Base-by-base conservation (phyloP, 1,139 yeast species). In the Debaryomycetaceae sp. region DNA sequence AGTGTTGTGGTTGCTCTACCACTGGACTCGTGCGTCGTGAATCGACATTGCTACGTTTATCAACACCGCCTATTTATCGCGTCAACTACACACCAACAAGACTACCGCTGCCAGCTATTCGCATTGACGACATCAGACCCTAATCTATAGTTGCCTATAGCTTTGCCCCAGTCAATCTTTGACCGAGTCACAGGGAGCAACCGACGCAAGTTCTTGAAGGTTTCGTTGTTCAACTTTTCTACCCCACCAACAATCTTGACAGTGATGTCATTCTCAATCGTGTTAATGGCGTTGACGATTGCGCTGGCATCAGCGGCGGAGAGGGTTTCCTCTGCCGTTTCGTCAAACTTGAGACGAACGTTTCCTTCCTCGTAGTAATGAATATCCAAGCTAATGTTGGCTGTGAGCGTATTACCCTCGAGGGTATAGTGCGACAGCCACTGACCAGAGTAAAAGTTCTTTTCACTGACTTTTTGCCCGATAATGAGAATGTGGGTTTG, bases 331-430 rank as follows among this genome's bases (percentile, higher is more conserved):
- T 47, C 48, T 2, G 68, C 44, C n/a, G 49, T 47, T 31, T 73
- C 70, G 7, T 54, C 52, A 16, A 78, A 71, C 39, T 72, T 75
- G 43, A 90, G 68, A 29, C 92, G 66, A 14, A 90, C 97, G 45
- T 90, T 90, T 19, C 98, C 98, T 43, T 90, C 97, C 55, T 90
- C 98, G 49, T 72, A 90, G 54, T 87, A 90, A 53, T 90, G 98
- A 26, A 87, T 80, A 39, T 82, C 90, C 25, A 86, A 68, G 23
- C 55, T 54, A 21, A 85, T 62, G 11, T 51, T 46, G 4, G 94
- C 95, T 2, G 43, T 41, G 11, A 80, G 41, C 6, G 48, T 32
- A 1, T 56, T 52, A 3, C 54, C 50, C 10, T 43, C 27, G 28
- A 70, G 56, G 4, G 55, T 47, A 50, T 83, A 90, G 40, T 64